Conservation (phyloP, 2,329 filamentous ascomycete genomes). For the Xylariales sp. region DNA sequence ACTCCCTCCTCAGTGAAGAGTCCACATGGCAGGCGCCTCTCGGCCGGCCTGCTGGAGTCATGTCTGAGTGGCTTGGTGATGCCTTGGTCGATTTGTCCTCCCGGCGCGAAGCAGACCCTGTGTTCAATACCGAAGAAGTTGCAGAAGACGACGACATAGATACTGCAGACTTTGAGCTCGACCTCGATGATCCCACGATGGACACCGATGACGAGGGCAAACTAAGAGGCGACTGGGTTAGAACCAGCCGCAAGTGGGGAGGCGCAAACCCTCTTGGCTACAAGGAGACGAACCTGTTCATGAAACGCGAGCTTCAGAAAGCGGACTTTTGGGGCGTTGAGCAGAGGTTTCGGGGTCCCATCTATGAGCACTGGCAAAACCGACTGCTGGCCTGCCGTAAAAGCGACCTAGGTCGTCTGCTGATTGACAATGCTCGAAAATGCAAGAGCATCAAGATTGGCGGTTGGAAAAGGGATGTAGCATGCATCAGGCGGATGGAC, state of each 20-base stretch:
- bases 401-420: slow-evolving; percentile 41
- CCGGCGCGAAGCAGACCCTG: slow-evolving; percentile 17
- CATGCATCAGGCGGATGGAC: slow-evolving; percentile 28
- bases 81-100: slow-evolving; percentile 31
- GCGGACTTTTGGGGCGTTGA: slow-evolving; percentile 59
- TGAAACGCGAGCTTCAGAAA: slow-evolving; percentile 31
- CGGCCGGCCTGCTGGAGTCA: slow-evolving; percentile 22
- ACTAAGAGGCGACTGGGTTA: slow-evolving; percentile 41
- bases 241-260: slow-evolving; percentile 37
- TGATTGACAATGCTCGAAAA: slow-evolving; percentile 43
- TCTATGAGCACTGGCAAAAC: slow-evolving; percentile 63
- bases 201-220: slow-evolving; percentile 29
- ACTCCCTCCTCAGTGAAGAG: slow-evolving; percentile 49
- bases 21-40: slow-evolving; percentile 24
- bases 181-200: slow-evolving; percentile 29
- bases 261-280: slow-evolving; percentile 23
- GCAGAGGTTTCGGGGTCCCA: slow-evolving; percentile 47
- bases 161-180: slow-evolving; percentile 43
- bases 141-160: slow-evolving; percentile 56
- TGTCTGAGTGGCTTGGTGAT: slow-evolving; percentile 56
- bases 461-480: slow-evolving; percentile 53
- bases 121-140: slow-evolving; percentile 24
- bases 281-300: slow-evolving; percentile 22
- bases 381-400: slow-evolving; percentile 44
- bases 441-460: slow-evolving; percentile 51